phyloP scores from a whole-genome alignment of 2,329 filamentous ascomycete genomes.

The Colletotrichum sp. region DNA sequence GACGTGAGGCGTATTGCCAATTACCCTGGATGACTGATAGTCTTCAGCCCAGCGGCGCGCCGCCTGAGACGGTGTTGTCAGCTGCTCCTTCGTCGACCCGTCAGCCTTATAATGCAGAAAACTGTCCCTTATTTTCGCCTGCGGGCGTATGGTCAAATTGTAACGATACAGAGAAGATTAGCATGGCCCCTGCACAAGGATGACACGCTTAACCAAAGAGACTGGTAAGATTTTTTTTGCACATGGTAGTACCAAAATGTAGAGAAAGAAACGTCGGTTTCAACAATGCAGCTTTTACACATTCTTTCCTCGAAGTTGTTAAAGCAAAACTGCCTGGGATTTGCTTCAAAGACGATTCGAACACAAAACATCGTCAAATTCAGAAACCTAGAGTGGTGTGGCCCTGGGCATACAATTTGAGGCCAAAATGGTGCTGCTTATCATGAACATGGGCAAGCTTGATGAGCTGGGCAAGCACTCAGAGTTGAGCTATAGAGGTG shows the following conservation, averaged over 20 bases:
- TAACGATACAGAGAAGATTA: constrained; percentile 1
- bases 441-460: not conserved
- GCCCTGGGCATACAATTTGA: not conserved
- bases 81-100: not conserved
- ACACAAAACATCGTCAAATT: not conserved
- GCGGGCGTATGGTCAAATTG: not conserved
- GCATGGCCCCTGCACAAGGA: not conserved
- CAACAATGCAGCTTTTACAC: not conserved
- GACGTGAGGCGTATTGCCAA: not conserved
- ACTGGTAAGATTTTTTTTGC: not conserved
- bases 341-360: not conserved
- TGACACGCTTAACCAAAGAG: not conserved
- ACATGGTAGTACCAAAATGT: no score
- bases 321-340: not conserved
- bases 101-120: not conserved
- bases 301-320: not conserved
- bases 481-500: not conserved
- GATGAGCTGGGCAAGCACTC: not conserved
- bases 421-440: not conserved
- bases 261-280: not conserved
- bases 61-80: not conserved
- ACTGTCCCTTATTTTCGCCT: not conserved
- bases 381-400: not conserved
- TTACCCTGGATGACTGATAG: not conserved
- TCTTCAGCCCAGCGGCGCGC: not conserved